Conservation (phyloP, 768 basidiomycete species). For the Pulveroboletus sp. region DNA sequence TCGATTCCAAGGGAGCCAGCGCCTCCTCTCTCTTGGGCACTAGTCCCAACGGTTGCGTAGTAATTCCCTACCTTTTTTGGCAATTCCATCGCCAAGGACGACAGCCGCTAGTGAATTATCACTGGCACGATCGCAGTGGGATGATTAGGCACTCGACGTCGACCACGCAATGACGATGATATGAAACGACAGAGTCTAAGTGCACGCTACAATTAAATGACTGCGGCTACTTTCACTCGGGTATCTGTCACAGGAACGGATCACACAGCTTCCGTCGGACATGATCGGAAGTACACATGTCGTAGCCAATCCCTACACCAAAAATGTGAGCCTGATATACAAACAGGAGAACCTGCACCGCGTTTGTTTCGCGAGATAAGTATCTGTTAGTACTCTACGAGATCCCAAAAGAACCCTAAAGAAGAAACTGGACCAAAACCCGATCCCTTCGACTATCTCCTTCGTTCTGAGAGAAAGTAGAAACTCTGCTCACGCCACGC, state of each 20-base stretch:
- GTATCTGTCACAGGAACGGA: no score
- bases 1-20: conserved; percentile 5
- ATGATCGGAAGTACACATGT: no score
- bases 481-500: not conserved
- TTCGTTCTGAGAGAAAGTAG: not conserved
- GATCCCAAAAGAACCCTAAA: not conserved
- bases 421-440: not conserved
- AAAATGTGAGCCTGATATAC: not conserved
- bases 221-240: not conserved
- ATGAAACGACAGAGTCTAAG: no score
- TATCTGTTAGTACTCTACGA: not conserved
- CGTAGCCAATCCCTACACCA: not conserved
- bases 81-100: not conserved
- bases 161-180: no score
- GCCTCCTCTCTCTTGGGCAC: not conserved
- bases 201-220: conserved; percentile 3
- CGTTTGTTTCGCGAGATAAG: no score
- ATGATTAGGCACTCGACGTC: not conserved
- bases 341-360: no score
- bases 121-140: not conserved
- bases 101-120: not conserved
- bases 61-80: conserved; percentile 15
- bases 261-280: no score
- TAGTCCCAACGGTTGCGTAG: conserved; percentile 9
- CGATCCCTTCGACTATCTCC: not conserved